A percentile compares a stretch with the other conserved stretches of the same genome.
Conservation (phyloP, 768 basidiomycete species). For the Suillus plorans region DNA sequence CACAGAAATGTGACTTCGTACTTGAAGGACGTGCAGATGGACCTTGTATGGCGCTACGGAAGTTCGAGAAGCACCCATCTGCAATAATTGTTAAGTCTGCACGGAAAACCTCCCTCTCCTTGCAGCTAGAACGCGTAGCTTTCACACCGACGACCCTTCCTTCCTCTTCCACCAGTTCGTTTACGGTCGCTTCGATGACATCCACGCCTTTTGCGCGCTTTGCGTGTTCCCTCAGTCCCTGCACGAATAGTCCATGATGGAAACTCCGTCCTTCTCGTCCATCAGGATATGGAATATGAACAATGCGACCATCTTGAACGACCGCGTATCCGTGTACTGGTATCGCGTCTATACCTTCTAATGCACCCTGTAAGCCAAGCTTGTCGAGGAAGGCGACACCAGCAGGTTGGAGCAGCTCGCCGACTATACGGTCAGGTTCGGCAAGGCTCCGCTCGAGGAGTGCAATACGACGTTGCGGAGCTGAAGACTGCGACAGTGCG, state of each 20-base stretch:
- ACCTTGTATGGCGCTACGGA: conserved; percentile 71
- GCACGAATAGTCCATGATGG: conserved; percentile 92
- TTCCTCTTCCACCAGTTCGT: conserved; percentile 65
- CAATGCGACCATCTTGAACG: conserved; percentile 54
- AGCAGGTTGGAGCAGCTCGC: conserved; percentile 93
- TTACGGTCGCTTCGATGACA: conserved; percentile 82
- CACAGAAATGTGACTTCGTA: conserved; percentile 80
- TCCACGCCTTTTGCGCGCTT: conserved; percentile 62
- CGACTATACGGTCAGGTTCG: conserved; percentile 95
- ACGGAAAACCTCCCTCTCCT: conserved; percentile 53
- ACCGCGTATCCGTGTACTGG: conserved; percentile 87
- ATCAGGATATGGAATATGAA: conserved; percentile 88
- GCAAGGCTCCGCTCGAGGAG: conserved; percentile 89
- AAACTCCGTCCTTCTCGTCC: conserved; percentile 77
- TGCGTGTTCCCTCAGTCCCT: conserved; percentile 70
- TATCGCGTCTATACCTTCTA: conserved; percentile 89
- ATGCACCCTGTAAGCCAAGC: conserved; percentile 72
- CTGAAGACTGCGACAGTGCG: conserved; percentile 64
- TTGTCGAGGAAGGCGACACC: conserved; percentile 74
- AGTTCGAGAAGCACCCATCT: conserved; percentile 95
- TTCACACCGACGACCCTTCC: conserved; percentile 65
- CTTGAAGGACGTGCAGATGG: conserved; percentile 44
- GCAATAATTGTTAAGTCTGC: conserved; percentile 86
- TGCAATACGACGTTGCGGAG: conserved; percentile 57
- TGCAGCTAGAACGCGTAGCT: conserved; percentile 41